Evolutionary conservation across 805 yeast species (phyloP).

Genomic region (Clavispora santaluciae): DNA sequence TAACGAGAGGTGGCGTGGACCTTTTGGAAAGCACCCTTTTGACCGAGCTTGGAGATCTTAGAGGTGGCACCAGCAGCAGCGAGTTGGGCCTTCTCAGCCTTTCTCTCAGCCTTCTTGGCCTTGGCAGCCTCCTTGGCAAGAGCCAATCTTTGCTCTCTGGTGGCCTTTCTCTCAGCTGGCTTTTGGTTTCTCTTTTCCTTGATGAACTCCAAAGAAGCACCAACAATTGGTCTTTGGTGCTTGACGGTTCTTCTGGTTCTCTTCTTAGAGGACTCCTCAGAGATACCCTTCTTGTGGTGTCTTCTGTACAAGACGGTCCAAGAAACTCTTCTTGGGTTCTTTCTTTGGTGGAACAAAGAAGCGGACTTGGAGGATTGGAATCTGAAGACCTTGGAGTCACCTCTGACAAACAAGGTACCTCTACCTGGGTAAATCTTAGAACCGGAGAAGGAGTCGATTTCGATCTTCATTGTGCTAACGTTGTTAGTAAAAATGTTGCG

Average conservation of each 20-base stretch:
- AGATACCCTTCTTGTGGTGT: slow-evolving; percentile 99
- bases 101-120: slow-evolving; percentile 90
- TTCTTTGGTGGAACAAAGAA: slow-evolving; percentile 98
- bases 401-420: slow-evolving; percentile 98
- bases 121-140: slow-evolving; percentile 86
- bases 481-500: slow-evolving; percentile 28
- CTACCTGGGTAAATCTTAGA: slow-evolving; percentile 99
- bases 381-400: slow-evolving; percentile 99
- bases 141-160: slow-evolving; percentile 84
- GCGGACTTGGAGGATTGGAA: slow-evolving; percentile 97
- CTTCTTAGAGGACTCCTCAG: slow-evolving; percentile 97
- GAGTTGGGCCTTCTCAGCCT: slow-evolving; percentile 83
- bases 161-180: slow-evolving; percentile 97
- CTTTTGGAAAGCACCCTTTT: slow-evolving; percentile 97
- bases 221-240: slow-evolving; percentile 98
- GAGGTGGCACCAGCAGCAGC: slow-evolving; percentile 64
- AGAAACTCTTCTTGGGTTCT: slow-evolving; percentile 99
- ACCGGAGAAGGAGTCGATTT: slow-evolving; percentile 99
- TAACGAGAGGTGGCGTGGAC: slow-evolving; percentile 96
- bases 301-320: slow-evolving; percentile 99
- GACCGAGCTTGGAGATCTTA: slow-evolving; percentile 89
- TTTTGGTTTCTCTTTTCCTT: slow-evolving; percentile 94
- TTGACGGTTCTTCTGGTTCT: slow-evolving; percentile 96
- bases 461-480: slow-evolving; percentile 83
- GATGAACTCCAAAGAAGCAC: slow-evolving; percentile 98